Base-by-base conservation (phyloP, 2,329 filamentous ascomycete genomes). In the Salinomyces thailandicus region DNA sequence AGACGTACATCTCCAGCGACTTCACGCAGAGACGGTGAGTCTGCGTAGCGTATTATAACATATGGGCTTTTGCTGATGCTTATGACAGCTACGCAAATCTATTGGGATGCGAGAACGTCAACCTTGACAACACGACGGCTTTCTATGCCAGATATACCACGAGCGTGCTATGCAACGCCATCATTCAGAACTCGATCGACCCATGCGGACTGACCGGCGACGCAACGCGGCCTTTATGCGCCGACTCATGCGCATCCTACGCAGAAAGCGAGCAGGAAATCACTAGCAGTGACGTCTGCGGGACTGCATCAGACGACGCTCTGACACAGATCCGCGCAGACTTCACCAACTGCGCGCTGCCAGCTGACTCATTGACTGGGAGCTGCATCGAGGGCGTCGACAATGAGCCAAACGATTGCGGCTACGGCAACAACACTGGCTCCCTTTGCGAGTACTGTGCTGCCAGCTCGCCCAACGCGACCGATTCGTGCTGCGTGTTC, bases 131-230 rank as follows among this genome's bases (percentile, higher is more conserved):
- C 57, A 80, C 85, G 3, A 80, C 76, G 48, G 73, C 81, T 52
- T 75, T 87, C 53, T 98, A 98, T 62, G 89, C 91, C 33, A 81
- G 91, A 51, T 98, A 89, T 63, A 93, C 89, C 4, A 91, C 78
- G 31, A 91, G 83, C 43, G 80, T 93, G 45, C 73, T 98, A 46
- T 98, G 91, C 71, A 96, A 93, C 68, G 74, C 84, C 47, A 82
- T 98, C 55, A 75, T 98, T 34, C 91, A 98, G 62, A 87, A 85
- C 56, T 96, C 91, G 4, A 77, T 81, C 51, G 57, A 63, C 8
- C 56, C 71, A 17, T 98, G 91, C 62, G 62, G 65, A 14, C 64
- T 93, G 31, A 72, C 79, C 0, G 60, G 69, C n/a, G 62, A 70
- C 18, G 66, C 79, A 28, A 76, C 83, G 4, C 68, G 69, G 40